A percentile compares a stretch with the other conserved stretches of the same genome.
Conservation (phyloP, 192 early-diverging fungal genomes). For the Thoreauomyces humboldtii region DNA sequence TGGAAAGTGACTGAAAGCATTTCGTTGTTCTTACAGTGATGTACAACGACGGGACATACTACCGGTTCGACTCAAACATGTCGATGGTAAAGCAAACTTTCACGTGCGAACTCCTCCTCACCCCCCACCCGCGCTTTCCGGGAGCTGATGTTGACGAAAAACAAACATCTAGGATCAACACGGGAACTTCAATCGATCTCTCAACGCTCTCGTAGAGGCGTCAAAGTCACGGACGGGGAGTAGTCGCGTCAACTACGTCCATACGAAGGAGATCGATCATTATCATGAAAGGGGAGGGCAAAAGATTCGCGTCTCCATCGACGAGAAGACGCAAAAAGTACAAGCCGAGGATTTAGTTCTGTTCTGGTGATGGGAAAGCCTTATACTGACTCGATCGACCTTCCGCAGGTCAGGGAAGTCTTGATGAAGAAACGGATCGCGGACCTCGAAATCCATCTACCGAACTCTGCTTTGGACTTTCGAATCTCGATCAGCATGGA, state of each 20-base stretch:
- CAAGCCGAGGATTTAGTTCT: not conserved
- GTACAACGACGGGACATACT: conserved; percentile 13
- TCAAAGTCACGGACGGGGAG: no score
- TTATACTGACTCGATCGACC: not conserved
- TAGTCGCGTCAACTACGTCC: conserved; percentile 66
- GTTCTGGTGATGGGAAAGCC: conserved; percentile 21
- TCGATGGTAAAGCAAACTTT: conserved; percentile 47
- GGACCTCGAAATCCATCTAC: conserved; percentile 83
- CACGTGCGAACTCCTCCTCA: no score
- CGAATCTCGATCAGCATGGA: conserved; percentile 85
- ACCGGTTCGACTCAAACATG: conserved; percentile 85
- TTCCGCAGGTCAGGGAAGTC: conserved; percentile 35
- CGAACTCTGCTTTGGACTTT: conserved; percentile 76
- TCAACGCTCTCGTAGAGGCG: conserved; percentile 72
- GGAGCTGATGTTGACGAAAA: not conserved
- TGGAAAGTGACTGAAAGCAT: conserved; percentile 16
- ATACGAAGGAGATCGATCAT: conserved; percentile 72
- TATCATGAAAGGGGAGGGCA: conserved; percentile 30
- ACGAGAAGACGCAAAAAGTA: conserved; percentile 37
- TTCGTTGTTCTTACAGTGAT: conserved; percentile 19
- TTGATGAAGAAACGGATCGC: conserved; percentile 78
- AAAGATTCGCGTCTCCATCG: conserved; percentile 30
- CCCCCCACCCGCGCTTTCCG: no score
- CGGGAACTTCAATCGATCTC: conserved; percentile 73
- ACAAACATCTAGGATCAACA: conserved; percentile 62